Base-by-base conservation (phyloP, 2,329 filamentous ascomycete genomes). In the Fusarium pseudocircinatum region DNA sequence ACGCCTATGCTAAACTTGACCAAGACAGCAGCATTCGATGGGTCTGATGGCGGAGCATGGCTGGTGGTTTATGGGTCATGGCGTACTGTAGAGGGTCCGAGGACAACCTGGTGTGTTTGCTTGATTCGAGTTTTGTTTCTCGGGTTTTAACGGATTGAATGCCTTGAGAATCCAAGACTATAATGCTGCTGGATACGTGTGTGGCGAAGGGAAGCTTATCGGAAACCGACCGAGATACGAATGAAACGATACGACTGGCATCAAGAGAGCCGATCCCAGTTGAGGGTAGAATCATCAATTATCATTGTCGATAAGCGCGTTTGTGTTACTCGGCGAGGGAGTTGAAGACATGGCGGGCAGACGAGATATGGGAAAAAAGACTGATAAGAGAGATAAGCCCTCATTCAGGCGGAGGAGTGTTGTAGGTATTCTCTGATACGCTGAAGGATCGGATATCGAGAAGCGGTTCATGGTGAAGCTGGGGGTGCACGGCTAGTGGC, bases 181-280 rank as follows among this genome's bases (percentile, higher is more conserved):
- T 18, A 26, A 26, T 60, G 39, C 30, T 44, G 28, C 42, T 59
- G 43, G 18, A 64, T 70, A 43, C 47, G 47, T 59, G 37, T 69
- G 71, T 74, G 67, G 71, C 71, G 43, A 72, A 46, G 57, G 43
- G 57, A 54, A 52, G 36, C 54, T 44, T 69, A 60, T 74, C 71
- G 71, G 71, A 74, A 74, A 74, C 30, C 71, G 71, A 42, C 71
- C 71, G 67, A 74, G 71, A 72, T 74, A 72, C 54, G 66, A 67
- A 71, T 68, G 37, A 37, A 59, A 56, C 49, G 44, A 67, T 24
- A 32, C 37, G 28, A 46, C 30, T 71, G 39, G 46, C 40, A 50
- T 70, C 42, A 57, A 60, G 34, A 69, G 52, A 72, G 54, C 50
- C 39, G 36, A 53, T 39, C 50, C 44, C 39, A 58, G 39, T 47